Conservation (phyloP, 805 yeast genomes). For the Saccharomycopsis capsularis region DNA sequence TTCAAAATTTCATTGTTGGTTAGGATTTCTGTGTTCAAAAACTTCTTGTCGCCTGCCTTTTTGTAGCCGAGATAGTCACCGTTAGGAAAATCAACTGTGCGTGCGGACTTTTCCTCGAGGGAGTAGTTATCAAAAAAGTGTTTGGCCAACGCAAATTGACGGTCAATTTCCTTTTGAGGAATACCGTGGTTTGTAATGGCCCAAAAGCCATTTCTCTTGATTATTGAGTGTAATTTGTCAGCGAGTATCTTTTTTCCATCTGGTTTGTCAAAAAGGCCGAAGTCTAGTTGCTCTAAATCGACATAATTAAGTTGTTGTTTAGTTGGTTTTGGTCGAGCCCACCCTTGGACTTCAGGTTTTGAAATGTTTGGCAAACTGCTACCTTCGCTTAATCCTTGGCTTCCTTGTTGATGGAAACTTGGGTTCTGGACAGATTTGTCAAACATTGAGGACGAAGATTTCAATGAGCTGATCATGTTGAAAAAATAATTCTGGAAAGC, state of each 20-base stretch:
- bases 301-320: background rate
- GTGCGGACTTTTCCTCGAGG: slow-evolving; percentile 1
- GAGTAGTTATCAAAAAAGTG: slow-evolving; percentile 6
- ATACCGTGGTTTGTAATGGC: slow-evolving; percentile 8
- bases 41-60: slow-evolving; percentile 4
- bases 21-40: background rate
- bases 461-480: no score
- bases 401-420: no score
- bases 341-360: background rate
- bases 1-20: slow-evolving; percentile 10
- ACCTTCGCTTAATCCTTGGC: background rate
- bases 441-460: no score
- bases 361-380: background rate
- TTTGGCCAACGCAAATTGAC: slow-evolving; percentile 8
- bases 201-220: slow-evolving; percentile 7
- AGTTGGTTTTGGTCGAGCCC: background rate
- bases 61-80: slow-evolving; percentile 11
- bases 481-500: no score
- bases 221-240: slow-evolving; percentile 3
- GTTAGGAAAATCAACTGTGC: slow-evolving; percentile 5
- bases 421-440: no score
- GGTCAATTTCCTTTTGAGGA: slow-evolving; percentile 5
- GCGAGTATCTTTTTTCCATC: slow-evolving; percentile 5
- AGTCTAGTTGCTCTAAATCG: slow-evolving; percentile 4
- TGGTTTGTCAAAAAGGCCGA: slow-evolving; percentile 2